A percentile compares a stretch with the other conserved stretches of the same genome.
Evolutionary conservation across 1,284 basidiomycete species (phyloP).

Genomic region (Irpex sp.): DNA sequence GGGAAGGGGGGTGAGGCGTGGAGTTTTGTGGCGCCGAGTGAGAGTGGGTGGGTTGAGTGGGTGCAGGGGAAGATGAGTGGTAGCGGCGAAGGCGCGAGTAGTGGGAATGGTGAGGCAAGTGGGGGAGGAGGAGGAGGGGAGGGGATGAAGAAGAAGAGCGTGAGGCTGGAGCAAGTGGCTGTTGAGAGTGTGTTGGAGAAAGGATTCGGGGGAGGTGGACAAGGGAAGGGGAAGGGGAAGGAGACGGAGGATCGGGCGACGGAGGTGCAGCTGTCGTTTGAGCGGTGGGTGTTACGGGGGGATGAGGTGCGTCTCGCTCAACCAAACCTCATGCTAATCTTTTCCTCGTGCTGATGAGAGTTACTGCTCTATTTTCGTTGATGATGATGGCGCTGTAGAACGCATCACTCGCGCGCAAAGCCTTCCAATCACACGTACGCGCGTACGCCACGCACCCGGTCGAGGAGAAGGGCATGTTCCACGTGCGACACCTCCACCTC

Average conservation of each 20-base stretch:
- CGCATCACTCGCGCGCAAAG: slow-evolving; percentile 72
- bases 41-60: slow-evolving; percentile 86
- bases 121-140: no score
- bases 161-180: slow-evolving; percentile 53
- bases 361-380: no score
- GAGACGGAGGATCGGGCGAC: slow-evolving; percentile 92
- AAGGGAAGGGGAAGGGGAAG: slow-evolving; percentile 41
- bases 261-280: slow-evolving; percentile 92
- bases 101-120: slow-evolving; percentile 20
- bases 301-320: slow-evolving; percentile 53
- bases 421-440: slow-evolving; percentile 88
- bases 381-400: no score
- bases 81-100: not conserved
- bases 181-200: slow-evolving; percentile 69
- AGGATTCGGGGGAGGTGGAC: slow-evolving; percentile 70
- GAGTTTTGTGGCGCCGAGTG: slow-evolving; percentile 86
- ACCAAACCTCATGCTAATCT: no score
- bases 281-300: slow-evolving; percentile 83
- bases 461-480: slow-evolving; percentile 94
- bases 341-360: no score
- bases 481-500: slow-evolving; percentile 88
- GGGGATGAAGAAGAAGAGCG: slow-evolving; percentile 27
- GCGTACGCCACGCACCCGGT: slow-evolving; percentile 98
- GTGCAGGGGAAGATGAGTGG: slow-evolving; percentile 71
- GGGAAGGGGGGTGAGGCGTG: slow-evolving; percentile 88